Base-by-base conservation (phyloP, 805 yeast genomes). In the Metschnikowia gelsemii region DNA sequence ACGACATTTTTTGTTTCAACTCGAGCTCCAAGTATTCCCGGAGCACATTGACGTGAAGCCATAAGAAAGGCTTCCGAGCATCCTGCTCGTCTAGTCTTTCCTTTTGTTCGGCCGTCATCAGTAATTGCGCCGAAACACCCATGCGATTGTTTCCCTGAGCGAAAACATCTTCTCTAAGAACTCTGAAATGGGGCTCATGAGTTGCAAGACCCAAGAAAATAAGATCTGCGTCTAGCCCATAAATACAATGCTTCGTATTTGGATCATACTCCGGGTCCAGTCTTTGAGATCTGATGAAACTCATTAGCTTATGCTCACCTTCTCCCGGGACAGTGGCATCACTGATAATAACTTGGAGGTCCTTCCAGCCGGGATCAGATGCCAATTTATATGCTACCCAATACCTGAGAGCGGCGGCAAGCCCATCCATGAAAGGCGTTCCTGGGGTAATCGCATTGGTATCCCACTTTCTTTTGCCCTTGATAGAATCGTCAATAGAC, bases 251-350 rank as follows among this genome's bases (percentile, higher is more conserved):
- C n/a, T 81, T 75, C 1, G 96, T 90, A 61, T 93, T 91, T 39
- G 98, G 96, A 57, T 87, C 78, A 63, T 91, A 87, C 57, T 82
- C 80, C 0, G 95, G 87, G 53, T 86, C 93, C 29, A 84, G 77
- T 52, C 98, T 75, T 61, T 90, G 98, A 30, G 87, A 78, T 57
- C 99, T 79, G 43, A 93, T 85, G 60, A 90, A 93, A 56, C 85
- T 89, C 99, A 93, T 93, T 54, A 93, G 83, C 63, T 93, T 93
- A 69, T 93, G 99, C 64, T 93, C 99, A 60, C 99, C 99, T 73
- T 93, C 99, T 48, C 99, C 99, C 1, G 99, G 99, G 11, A 91
- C 98, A 0, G 95, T 82, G 22, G 96, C 96, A 61, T 91, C 99
- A 56, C 95, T 84, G 33, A 93, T 83, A 18, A 93, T 85, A 5